Evolutionary conservation across 495 filamentous ascomycete species (phyloP).

Genomic region (Aspergillus olivimuriae): DNA sequence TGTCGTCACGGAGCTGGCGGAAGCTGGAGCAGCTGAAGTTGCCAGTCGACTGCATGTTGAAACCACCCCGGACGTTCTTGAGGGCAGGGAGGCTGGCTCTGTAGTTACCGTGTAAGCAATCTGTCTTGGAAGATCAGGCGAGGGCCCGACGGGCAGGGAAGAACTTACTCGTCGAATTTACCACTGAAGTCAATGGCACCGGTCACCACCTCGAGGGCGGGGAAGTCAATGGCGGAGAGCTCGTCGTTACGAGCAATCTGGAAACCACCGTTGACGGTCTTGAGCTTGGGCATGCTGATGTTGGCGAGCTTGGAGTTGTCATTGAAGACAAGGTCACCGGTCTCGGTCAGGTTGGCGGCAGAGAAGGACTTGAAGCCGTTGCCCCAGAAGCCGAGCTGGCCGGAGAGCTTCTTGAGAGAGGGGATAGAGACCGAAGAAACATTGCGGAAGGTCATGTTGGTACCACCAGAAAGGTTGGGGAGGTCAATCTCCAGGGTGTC

Average conservation of each 20-base stretch:
- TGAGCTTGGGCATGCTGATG: slow-evolving; percentile 65
- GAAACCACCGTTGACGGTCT: slow-evolving; percentile 67
- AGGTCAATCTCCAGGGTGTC: slow-evolving; percentile 61
- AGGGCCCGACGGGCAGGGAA: no score
- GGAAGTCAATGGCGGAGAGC: slow-evolving; percentile 59
- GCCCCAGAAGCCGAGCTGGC: slow-evolving; percentile 76
- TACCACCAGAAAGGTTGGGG: slow-evolving; percentile 69
- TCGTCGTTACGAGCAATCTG: slow-evolving; percentile 82
- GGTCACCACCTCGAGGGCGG: slow-evolving; percentile 56
- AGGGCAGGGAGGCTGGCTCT: slow-evolving; percentile 68
- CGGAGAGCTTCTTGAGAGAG: slow-evolving; percentile 67
- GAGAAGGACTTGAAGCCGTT: slow-evolving; percentile 63
- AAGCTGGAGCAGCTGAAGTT: slow-evolving; percentile 53
- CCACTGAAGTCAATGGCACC: slow-evolving; percentile 89
- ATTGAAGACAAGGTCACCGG: slow-evolving; percentile 73
- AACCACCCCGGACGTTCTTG: slow-evolving; percentile 72
- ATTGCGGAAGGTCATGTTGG: slow-evolving; percentile 85
- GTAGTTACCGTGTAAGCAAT: background rate
- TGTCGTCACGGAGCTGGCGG: slow-evolving; percentile 30
- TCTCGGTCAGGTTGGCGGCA: slow-evolving; percentile 74
- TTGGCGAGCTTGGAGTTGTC: slow-evolving; percentile 70
- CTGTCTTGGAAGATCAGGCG: no score
- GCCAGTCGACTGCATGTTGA: slow-evolving; percentile 73
- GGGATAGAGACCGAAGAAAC: slow-evolving; percentile 68
- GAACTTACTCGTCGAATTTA: slow-evolving; percentile 71